Evolutionary conservation across 2,329 filamentous ascomycete species (phyloP).

Genomic region (Davidsoniella australis): DNA sequence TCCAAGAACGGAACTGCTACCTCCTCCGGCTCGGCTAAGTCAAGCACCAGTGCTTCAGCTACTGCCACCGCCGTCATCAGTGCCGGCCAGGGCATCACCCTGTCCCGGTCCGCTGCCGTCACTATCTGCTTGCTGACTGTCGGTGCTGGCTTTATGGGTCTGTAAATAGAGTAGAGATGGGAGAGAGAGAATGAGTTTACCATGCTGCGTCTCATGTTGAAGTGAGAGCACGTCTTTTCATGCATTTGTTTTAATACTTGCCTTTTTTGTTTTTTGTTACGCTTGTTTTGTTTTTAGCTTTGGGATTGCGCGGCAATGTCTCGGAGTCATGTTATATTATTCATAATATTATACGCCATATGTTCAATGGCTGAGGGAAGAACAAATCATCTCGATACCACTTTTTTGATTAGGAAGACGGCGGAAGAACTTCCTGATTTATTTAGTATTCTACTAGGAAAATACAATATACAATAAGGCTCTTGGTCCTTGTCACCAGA

Average conservation of each 20-base stretch:
- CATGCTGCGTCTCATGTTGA: no score
- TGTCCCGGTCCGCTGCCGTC: constrained; percentile 9
- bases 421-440: no score
- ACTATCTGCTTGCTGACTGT: constrained; percentile 11
- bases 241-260: background rate
- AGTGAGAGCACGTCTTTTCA: background rate
- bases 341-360: no score
- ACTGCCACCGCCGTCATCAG: constrained; percentile 1
- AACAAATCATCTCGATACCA: no score
- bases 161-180: background rate
- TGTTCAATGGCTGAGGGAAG: no score
- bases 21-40: constrained; percentile 1
- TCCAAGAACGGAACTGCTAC: background rate
- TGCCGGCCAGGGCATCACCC: constrained; percentile 4
- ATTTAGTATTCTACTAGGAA: no score
- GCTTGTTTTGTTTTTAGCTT: background rate
- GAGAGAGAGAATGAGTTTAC: background rate
- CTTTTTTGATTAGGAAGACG: no score
- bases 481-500: no score
- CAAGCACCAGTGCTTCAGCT: background rate
- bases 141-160: constrained; percentile 11
- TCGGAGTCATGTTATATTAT: no score
- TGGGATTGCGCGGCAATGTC: background rate
- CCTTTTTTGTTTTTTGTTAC: background rate
- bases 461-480: no score